These are phyloP conservation scores for Lactifluus piperatus DNA, from an alignment of 768 basidiomycete species.

Conservation along the genomic window DNA sequence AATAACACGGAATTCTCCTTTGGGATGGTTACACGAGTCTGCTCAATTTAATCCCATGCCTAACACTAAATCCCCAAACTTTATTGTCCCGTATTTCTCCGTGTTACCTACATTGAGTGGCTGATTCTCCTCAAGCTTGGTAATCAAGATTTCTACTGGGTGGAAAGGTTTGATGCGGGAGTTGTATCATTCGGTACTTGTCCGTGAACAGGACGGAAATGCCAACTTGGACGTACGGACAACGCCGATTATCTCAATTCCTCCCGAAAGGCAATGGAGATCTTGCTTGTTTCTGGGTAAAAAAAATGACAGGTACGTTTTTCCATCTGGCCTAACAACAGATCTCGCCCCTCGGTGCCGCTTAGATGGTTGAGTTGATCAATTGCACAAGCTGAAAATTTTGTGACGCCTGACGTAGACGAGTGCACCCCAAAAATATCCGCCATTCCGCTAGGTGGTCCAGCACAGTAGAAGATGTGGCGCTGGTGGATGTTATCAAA, in stretches of 20 bases:
- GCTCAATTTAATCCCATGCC: neutral
- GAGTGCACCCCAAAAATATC: too few relatives aligned
- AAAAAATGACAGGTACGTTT: too few relatives aligned
- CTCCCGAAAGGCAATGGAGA: neutral
- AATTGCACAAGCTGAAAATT: too few relatives aligned
- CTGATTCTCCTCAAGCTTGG: neutral
- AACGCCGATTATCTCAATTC: neutral
- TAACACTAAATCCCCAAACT: neutral
- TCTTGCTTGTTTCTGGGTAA: neutral
- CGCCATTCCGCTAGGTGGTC: too few relatives aligned
- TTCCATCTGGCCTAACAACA: neutral
- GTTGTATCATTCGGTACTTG: neutral
- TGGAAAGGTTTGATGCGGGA: neutral
- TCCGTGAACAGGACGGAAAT: neutral
- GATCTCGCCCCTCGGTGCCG: neutral
- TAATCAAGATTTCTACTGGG: neutral
- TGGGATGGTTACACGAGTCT: neutral
- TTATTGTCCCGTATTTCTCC: neutral
- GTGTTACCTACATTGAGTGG: neutral
- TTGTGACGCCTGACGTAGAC: neutral
- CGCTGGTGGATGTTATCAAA: too few relatives aligned
- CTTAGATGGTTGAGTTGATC: too few relatives aligned
- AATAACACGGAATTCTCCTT: too few relatives aligned
- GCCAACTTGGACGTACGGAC: neutral
- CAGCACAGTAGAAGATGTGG: too few relatives aligned